phyloP scores from a whole-genome alignment of 2,329 filamentous ascomycete genomes.

The Diaporthe eres region DNA sequence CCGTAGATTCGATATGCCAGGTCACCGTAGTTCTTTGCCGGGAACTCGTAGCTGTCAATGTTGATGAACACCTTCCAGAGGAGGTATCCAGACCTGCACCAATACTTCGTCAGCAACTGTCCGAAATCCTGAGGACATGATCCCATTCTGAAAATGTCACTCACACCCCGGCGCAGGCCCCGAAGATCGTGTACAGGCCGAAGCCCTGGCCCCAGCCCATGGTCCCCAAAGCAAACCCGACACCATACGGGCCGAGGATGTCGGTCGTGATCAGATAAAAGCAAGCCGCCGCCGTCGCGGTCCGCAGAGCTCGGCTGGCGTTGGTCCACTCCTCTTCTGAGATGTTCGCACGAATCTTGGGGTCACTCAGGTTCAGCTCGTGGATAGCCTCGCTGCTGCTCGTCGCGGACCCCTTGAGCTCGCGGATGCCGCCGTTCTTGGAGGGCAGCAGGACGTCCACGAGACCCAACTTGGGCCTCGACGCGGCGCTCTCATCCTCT shows the following conservation, averaged over 20 bases:
- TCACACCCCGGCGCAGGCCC: slow-evolving; percentile 51
- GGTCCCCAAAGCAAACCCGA: slow-evolving; percentile 48
- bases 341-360: slow-evolving; percentile 32
- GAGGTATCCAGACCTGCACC: slow-evolving; percentile 52
- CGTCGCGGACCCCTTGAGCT: slow-evolving; percentile 25
- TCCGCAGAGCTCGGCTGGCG: slow-evolving; percentile 55
- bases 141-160: slow-evolving; percentile 43
- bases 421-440: slow-evolving; percentile 22
- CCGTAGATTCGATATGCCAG: slow-evolving; percentile 62
- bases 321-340: slow-evolving; percentile 41
- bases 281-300: slow-evolving; percentile 58
- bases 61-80: slow-evolving; percentile 59
- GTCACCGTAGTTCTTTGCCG: slow-evolving; percentile 61
- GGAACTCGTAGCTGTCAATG: slow-evolving; percentile 60
- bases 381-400: slow-evolving; percentile 25
- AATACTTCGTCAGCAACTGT: not conserved
- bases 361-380: slow-evolving; percentile 39
- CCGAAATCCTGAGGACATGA: not conserved
- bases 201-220: slow-evolving; percentile 54
- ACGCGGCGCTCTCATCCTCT: slow-evolving; percentile 24
- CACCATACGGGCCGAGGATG: slow-evolving; percentile 58
- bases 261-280: slow-evolving; percentile 64
- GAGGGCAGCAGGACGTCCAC: slow-evolving; percentile 38
- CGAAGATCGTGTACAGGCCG: slow-evolving; percentile 59
- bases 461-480: slow-evolving; percentile 22